These are phyloP conservation scores for Myxozyma monticola DNA, from an alignment of 805 yeast species.

Conservation along the genomic window DNA sequence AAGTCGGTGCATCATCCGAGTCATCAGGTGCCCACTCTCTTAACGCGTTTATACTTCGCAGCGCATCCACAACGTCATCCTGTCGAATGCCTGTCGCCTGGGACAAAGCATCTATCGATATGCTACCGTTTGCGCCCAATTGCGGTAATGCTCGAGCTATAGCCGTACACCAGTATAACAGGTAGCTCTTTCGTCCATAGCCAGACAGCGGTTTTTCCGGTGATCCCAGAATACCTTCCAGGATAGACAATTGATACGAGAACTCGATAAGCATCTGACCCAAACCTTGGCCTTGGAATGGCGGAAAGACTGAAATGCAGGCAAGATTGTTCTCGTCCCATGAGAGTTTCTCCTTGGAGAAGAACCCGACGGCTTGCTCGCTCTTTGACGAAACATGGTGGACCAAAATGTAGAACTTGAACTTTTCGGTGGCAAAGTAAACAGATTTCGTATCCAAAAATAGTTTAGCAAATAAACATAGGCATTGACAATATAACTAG, in stretches of 20 bases:
- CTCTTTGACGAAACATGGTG: conserved; percentile 31
- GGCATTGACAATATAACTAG: conserved; percentile 70
- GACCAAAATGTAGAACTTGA: conserved; percentile 66
- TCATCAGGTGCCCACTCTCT: not conserved
- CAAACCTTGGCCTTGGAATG: conserved; percentile 74
- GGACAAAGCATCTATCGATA: conserved; percentile 36
- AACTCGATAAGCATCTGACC: conserved; percentile 83
- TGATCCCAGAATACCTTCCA: conserved; percentile 68
- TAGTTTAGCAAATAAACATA: conserved; percentile 81
- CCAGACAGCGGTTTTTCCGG: conserved; percentile 86
- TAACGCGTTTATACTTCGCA: conserved; percentile 37
- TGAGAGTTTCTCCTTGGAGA: conserved; percentile 80
- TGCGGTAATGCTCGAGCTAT: conserved; percentile 40
- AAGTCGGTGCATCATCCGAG: not conserved
- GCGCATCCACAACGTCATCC: conserved; percentile 39
- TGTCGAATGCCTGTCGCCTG: conserved; percentile 39
- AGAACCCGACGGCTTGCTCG: conserved; percentile 78
- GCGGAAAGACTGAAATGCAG: conserved; percentile 88
- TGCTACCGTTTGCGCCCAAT: conserved; percentile 2
- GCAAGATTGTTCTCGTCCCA: conserved; percentile 82
- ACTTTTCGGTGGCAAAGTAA: conserved; percentile 73
- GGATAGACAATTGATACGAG: conserved; percentile 71
- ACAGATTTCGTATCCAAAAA: conserved; percentile 89
- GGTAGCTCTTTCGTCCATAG: conserved; percentile 72
- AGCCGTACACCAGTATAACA: conserved; percentile 70